Evolutionary conservation across 1,284 basidiomycete genomes (phyloP).

Genomic region (Caloboletus firmus): DNA sequence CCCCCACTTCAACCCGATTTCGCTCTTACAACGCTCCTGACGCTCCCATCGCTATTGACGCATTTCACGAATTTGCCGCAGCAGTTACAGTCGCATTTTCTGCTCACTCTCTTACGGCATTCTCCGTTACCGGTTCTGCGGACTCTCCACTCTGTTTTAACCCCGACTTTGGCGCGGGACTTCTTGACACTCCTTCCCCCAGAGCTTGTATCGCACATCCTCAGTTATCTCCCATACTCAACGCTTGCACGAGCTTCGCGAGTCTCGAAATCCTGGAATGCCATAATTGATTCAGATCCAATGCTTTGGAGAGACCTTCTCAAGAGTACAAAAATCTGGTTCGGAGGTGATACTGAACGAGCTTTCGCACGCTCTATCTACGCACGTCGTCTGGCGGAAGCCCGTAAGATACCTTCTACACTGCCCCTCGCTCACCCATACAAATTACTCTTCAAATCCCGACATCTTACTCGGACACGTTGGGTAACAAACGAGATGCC

Average conservation of each 20-base stretch:
- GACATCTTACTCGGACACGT: conserved; percentile 72
- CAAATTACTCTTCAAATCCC: conserved; percentile 84
- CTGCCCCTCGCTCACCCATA: conserved; percentile 77
- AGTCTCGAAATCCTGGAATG: conserved; percentile 79
- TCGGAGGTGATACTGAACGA: conserved; percentile 74
- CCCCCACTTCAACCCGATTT: conserved; percentile 77
- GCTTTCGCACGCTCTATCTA: conserved; percentile 66
- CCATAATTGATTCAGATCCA: conserved; percentile 81
- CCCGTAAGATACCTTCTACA: conserved; percentile 41
- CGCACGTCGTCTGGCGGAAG: conserved; percentile 52
- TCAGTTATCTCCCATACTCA: conserved; percentile 74
- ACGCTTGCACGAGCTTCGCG: conserved; percentile 77
- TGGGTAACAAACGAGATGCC: conserved; percentile 77
- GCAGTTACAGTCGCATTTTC: conserved; percentile 78
- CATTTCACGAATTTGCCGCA: conserved; percentile 74
- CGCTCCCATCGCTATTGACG: conserved; percentile 72
- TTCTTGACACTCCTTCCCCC: conserved; percentile 84
- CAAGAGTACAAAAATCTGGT: conserved; percentile 78
- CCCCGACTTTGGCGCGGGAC: conserved; percentile 82
- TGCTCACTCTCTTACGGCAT: conserved; percentile 80
- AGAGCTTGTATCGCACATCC: conserved; percentile 79
- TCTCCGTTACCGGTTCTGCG: conserved; percentile 83
- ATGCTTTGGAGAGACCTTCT: conserved; percentile 83
- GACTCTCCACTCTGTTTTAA: conserved; percentile 78
- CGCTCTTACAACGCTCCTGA: conserved; percentile 72